Percentiles rank a stretch among this genome's conserved stretches.
These are phyloP conservation scores for Xylaria bambusicola DNA, from an alignment of 495 filamentous ascomycete genomes.

Conservation along the genomic window DNA sequence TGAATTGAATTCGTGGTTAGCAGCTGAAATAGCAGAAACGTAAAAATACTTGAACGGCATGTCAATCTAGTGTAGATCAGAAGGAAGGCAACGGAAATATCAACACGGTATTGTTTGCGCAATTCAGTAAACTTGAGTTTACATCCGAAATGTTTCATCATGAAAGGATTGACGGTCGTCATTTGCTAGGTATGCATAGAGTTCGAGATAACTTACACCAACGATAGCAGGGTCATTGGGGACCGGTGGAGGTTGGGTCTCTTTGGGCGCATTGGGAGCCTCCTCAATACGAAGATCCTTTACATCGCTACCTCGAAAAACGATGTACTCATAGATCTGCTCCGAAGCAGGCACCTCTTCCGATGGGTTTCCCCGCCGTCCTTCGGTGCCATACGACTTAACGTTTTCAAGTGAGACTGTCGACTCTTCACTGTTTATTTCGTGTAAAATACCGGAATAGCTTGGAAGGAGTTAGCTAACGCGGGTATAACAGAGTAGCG, in stretches of 20 bases:
- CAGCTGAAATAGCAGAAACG: slow-evolving; percentile 11
- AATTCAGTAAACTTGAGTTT: slow-evolving; percentile 73
- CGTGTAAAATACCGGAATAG: slow-evolving; percentile 93
- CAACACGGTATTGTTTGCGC: slow-evolving; percentile 88
- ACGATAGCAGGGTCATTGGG: slow-evolving; percentile 97
- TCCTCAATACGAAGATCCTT: slow-evolving; percentile 95
- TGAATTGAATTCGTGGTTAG: neutral
- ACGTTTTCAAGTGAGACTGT: slow-evolving; percentile 97
- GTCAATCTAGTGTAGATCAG: slow-evolving; percentile 58
- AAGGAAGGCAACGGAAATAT: slow-evolving; percentile 99
- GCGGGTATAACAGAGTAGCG: slow-evolving; percentile 26
- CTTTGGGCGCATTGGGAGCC: slow-evolving; percentile 61
- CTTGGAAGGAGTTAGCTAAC: slow-evolving; percentile 46
- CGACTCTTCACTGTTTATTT: slow-evolving; percentile 95
- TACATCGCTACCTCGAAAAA: slow-evolving; percentile 97
- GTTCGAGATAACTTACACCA: slow-evolving; percentile 69
- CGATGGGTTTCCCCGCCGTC: slow-evolving; percentile 71
- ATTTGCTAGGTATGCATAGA: neutral
- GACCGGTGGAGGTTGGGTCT: slow-evolving; percentile 73
- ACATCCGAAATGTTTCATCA: slow-evolving; percentile 92
- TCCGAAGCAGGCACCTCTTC: slow-evolving; percentile 81
- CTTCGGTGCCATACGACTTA: slow-evolving; percentile 89
- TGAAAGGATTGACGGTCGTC: slow-evolving; percentile 28
- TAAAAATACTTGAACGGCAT: slow-evolving; percentile 20
- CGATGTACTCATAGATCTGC: slow-evolving; percentile 96